Conservation (phyloP, 768 basidiomycete species). For the Naganishia vishniacii region DNA sequence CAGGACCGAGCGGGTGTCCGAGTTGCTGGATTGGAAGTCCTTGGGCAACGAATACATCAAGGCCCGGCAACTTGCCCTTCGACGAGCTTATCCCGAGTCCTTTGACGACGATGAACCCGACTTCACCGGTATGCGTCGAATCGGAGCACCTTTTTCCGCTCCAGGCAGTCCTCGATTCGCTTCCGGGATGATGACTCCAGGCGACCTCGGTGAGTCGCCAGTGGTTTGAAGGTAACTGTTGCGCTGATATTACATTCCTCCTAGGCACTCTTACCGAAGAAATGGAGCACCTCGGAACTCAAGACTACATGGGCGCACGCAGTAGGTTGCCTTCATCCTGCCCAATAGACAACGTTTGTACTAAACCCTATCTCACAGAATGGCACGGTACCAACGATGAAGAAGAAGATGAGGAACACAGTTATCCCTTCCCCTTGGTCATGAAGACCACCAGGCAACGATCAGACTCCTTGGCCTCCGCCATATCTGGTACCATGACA, state of each 20-base stretch:
- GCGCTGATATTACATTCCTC: slow-evolving; percentile 5
- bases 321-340: slow-evolving; percentile 63
- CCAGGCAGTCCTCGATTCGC: slow-evolving; percentile 82
- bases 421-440: slow-evolving; percentile 50
- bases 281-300: slow-evolving; percentile 80
- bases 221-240: neutral
- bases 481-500: slow-evolving; percentile 63
- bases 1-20: slow-evolving; percentile 87
- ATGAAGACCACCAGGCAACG: slow-evolving; percentile 48
- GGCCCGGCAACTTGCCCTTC: slow-evolving; percentile 80
- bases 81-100: slow-evolving; percentile 90
- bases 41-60: slow-evolving; percentile 95
- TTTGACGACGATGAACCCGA: slow-evolving; percentile 64
- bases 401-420: slow-evolving; percentile 71
- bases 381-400: slow-evolving; percentile 54
- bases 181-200: slow-evolving; percentile 74
- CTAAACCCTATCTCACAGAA: slow-evolving; percentile 38
- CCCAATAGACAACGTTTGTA: too few species aligned
- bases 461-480: slow-evolving; percentile 56
- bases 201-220: slow-evolving; percentile 53
- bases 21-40: slow-evolving; percentile 90
- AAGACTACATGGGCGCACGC: slow-evolving; percentile 49
- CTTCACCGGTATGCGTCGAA: slow-evolving; percentile 62
- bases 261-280: slow-evolving; percentile 51
- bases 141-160: slow-evolving; percentile 62